A percentile compares a stretch with the other conserved stretches of the same genome.
phyloP scores from a whole-genome alignment of 495 filamentous ascomycete genomes.

The Trichoderma asperelloides region DNA sequence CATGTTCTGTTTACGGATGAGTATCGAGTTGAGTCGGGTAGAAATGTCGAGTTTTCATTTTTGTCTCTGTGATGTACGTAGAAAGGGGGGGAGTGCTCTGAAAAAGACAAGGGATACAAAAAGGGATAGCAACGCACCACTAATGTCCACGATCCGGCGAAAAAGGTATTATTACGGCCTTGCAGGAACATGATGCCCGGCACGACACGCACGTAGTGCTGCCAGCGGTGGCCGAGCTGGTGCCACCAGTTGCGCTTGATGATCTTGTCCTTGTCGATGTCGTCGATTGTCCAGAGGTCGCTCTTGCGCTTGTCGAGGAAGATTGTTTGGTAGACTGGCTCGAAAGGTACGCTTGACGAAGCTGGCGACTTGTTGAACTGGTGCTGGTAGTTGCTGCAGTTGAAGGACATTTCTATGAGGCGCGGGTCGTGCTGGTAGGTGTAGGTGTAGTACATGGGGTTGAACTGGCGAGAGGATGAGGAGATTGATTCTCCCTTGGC shows the following conservation, averaged over 20 bases:
- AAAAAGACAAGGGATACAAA: too few species aligned
- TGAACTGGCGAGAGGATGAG: constrained; percentile 29
- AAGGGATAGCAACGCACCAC: constrained; percentile 39
- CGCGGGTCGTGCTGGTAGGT: constrained; percentile 51
- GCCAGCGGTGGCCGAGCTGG: constrained; percentile 73
- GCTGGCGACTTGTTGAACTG: constrained; percentile 52
- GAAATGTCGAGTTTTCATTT: too few species aligned
- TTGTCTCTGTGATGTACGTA: neutral
- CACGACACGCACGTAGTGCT: constrained; percentile 70
- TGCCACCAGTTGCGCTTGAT: constrained; percentile 78
- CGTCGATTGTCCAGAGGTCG: constrained; percentile 58
- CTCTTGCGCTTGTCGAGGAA: constrained; percentile 62
- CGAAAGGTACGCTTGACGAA: constrained; percentile 23
- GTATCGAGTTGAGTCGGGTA: neutral
- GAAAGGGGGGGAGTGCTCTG: neutral
- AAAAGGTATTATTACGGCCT: constrained; percentile 56
- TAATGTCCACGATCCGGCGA: constrained; percentile 70
- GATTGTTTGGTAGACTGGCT: constrained; percentile 77
- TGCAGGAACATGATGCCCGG: constrained; percentile 78
- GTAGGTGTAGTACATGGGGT: constrained; percentile 79
- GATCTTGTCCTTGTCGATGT: constrained; percentile 60
- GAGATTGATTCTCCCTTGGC: constrained; percentile 26
- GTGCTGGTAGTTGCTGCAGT: constrained; percentile 76
- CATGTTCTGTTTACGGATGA: constrained; percentile 45
- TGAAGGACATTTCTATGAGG: constrained; percentile 82